phyloP scores from a whole-genome alignment of 148 eudicot genomes.

The Cornus kousa region DNA sequence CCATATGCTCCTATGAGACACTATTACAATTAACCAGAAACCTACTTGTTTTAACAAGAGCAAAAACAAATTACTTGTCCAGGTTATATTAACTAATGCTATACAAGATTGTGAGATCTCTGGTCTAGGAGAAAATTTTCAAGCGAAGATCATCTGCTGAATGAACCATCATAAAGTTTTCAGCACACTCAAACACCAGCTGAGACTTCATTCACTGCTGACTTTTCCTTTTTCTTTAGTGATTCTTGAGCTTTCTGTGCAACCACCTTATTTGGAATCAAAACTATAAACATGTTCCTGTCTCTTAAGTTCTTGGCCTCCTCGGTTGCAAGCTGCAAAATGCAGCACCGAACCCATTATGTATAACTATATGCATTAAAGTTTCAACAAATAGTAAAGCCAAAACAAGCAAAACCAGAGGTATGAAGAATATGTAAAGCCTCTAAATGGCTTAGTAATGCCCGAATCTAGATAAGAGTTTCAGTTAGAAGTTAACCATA shows the following conservation, averaged over 20 bases:
- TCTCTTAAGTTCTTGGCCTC: constrained; percentile 76
- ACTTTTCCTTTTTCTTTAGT: constrained; percentile 57
- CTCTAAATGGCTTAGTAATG: too few species aligned
- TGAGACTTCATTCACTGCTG: constrained; percentile 53
- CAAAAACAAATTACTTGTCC: constrained; percentile 6
- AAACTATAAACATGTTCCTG: constrained; percentile 57
- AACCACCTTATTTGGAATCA: constrained; percentile 77
- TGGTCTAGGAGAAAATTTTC: not conserved
- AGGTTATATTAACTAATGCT: constrained; percentile 29
- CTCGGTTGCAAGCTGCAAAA: constrained; percentile 69
- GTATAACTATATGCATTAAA: not conserved
- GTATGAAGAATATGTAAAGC: not conserved
- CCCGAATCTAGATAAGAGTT: too few species aligned
- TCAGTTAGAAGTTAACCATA: too few species aligned
- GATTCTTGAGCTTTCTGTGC: constrained; percentile 55
- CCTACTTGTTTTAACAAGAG: constrained; percentile 15
- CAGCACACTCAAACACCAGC: constrained; percentile 47
- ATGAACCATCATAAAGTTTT: not conserved
- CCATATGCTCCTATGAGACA: not conserved
- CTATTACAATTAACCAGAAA: not conserved
- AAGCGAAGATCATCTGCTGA: not conserved
- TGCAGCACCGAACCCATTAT: constrained; percentile 4
- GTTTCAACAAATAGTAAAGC: not conserved
- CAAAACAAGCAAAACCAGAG: too few species aligned
- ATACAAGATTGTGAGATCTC: constrained; percentile 32